Evolutionary conservation across 805 yeast species (phyloP).

Genomic region (Phaffomyces antillensis): DNA sequence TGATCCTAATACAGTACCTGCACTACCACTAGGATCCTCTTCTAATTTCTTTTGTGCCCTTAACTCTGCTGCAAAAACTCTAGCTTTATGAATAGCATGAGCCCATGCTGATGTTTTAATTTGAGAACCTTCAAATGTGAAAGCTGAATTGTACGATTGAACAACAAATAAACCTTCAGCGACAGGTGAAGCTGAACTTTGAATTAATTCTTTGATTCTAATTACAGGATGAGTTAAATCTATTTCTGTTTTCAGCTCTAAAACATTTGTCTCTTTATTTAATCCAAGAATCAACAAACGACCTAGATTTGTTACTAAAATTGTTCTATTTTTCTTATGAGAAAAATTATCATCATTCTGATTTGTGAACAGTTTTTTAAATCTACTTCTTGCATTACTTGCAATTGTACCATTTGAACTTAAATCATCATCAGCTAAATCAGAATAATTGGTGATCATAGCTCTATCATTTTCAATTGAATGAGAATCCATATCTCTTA

Average conservation of each 20-base stretch:
- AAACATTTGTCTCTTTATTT: constrained; percentile 29
- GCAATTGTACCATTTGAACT: constrained; percentile 11
- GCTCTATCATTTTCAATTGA: constrained; percentile 26
- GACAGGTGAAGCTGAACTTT: constrained; percentile 24
- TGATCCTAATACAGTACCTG: constrained; percentile 27
- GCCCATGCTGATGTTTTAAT: constrained; percentile 53
- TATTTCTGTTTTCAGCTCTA: constrained; percentile 47
- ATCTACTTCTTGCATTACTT: constrained; percentile 12
- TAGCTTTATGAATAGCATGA: constrained; percentile 41
- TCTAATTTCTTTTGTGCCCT: constrained; percentile 21
- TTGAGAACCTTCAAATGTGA: constrained; percentile 49
- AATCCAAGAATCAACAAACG: constrained; percentile 47
- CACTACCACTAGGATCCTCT: constrained; percentile 24
- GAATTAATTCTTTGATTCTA: constrained; percentile 52
- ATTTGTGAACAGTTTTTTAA: constrained; percentile 19
- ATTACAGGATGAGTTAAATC: constrained; percentile 45
- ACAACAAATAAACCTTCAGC: constrained; percentile 45
- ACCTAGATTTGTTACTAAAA: constrained; percentile 57
- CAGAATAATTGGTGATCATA: constrained; percentile 18
- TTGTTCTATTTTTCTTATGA: constrained; percentile 39
- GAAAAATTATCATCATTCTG: constrained; percentile 20
- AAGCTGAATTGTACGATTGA: constrained; percentile 45
- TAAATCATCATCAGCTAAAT: constrained; percentile 9
- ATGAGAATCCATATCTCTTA: constrained; percentile 27
- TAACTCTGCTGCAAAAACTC: constrained; percentile 42